Evolutionary conservation across 352 stramenopile species (phyloP).

Genomic region (Phytophthora fragariae): DNA sequence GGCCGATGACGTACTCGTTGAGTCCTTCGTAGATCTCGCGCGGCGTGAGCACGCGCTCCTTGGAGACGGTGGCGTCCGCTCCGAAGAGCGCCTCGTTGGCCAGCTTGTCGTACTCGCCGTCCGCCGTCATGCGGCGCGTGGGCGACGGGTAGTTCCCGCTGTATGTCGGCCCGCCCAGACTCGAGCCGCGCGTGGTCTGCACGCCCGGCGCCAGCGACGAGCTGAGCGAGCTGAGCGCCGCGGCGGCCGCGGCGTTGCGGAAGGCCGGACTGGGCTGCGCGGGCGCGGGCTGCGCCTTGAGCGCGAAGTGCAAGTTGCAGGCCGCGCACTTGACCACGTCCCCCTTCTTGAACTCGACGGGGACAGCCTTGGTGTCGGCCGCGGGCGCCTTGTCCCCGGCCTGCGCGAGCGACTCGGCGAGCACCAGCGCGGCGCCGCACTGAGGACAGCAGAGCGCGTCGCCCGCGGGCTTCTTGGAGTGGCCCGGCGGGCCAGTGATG

Average conservation of each 20-base stretch:
- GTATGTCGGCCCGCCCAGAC: constrained; percentile 21
- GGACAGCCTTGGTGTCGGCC: not conserved
- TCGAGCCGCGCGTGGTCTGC: constrained; percentile 39
- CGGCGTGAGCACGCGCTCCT: constrained; percentile 86
- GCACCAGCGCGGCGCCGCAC: constrained; percentile 62
- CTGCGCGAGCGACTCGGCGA: constrained; percentile 44
- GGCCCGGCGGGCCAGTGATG: constrained; percentile 21
- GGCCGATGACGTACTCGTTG: constrained; percentile 98
- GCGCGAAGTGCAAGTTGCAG: constrained; percentile 78
- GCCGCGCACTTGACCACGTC: constrained; percentile 80
- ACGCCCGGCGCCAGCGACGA: constrained; percentile 56
- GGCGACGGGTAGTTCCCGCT: constrained; percentile 33
- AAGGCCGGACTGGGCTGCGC: constrained; percentile 47
- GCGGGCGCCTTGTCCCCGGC: not conserved
- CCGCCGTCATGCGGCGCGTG: constrained; percentile 62
- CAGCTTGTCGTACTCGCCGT: constrained; percentile 80
- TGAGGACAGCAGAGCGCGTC: constrained; percentile 72
- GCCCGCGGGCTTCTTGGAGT: constrained; percentile 29
- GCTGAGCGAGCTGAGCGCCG: constrained; percentile 73
- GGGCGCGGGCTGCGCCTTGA: constrained; percentile 52
- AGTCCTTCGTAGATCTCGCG: constrained; percentile 94
- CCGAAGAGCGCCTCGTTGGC: constrained; percentile 59
- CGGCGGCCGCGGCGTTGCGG: constrained; percentile 69
- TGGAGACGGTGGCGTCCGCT: constrained; percentile 23
- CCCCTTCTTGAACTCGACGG: constrained; percentile 68